Percentiles rank a stretch among this genome's conserved stretches.
phyloP scores from a whole-genome alignment of 2,329 filamentous ascomycete genomes.

The Dendryphion nanum region DNA sequence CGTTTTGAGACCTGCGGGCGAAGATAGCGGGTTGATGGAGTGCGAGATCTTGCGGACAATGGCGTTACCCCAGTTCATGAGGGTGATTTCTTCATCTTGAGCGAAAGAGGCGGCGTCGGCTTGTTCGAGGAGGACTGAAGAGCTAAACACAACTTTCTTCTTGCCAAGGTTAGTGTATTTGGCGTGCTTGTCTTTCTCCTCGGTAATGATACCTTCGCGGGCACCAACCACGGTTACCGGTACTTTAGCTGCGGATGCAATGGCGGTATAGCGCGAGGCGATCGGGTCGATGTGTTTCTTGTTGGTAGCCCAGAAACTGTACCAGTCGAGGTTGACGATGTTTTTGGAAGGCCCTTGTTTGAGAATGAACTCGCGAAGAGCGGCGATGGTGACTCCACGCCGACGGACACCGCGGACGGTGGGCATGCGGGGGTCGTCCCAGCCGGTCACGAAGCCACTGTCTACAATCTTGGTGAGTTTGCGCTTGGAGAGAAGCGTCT shows the following conservation, averaged over 20 bases:
- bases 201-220: conserved; percentile 53
- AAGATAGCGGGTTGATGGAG: conserved; percentile 50
- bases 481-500: conserved; percentile 79
- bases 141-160: conserved; percentile 81
- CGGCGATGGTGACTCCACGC: conserved; percentile 75
- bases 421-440: conserved; percentile 86
- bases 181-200: conserved; percentile 81
- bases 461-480: conserved; percentile 84
- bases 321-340: conserved; percentile 83
- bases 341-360: conserved; percentile 83
- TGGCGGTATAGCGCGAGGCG: conserved; percentile 50
- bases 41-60: conserved; percentile 67
- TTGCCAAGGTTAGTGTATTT: conserved; percentile 84
- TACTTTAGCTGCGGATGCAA: conserved; percentile 69
- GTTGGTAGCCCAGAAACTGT: conserved; percentile 56
- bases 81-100: conserved; percentile 84
- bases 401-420: conserved; percentile 77
- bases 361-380: conserved; percentile 78
- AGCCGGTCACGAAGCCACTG: conserved; percentile 72
- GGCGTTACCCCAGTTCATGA: conserved; percentile 96
- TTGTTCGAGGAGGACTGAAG: conserved; percentile 78
- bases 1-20: conserved; percentile 45
- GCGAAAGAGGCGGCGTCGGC: conserved; percentile 79
- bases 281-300: conserved; percentile 54
- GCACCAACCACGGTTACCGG: conserved; percentile 67